Percentiles rank a stretch among this genome's conserved stretches.
Evolutionary conservation across 768 basidiomycete species (phyloP).

Genomic region (Neoboletus subvelutipes): DNA sequence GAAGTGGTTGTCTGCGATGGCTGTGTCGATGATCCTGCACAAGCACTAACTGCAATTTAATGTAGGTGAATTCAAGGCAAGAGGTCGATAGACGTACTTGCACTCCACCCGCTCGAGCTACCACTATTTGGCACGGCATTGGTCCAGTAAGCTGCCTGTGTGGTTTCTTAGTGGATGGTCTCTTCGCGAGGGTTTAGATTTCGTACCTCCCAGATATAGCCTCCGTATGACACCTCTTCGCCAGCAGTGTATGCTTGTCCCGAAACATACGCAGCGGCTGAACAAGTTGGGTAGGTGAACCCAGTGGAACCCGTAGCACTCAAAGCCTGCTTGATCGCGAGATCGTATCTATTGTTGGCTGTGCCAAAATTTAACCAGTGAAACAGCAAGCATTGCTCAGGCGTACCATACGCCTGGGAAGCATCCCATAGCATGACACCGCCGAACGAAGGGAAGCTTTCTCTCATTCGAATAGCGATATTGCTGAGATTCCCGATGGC

Average conservation of each 20-base stretch:
- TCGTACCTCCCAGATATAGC: slow-evolving; percentile 64
- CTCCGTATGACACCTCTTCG: slow-evolving; percentile 51
- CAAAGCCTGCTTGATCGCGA: slow-evolving; percentile 59
- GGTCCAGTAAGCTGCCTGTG: slow-evolving; percentile 62
- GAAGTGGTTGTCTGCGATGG: slow-evolving; percentile 17
- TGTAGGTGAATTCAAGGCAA: neutral
- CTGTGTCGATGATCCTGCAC: slow-evolving; percentile 12
- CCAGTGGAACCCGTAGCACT: slow-evolving; percentile 64
- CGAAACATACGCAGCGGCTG: slow-evolving; percentile 51
- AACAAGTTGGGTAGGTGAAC: slow-evolving; percentile 63
- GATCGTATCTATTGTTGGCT: slow-evolving; percentile 60
- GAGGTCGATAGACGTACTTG: slow-evolving; percentile 43
- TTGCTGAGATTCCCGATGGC: slow-evolving; percentile 31
- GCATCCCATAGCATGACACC: slow-evolving; percentile 48
- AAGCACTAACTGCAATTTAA: slow-evolving; percentile 22
- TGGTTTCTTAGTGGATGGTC: neutral
- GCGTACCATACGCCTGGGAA: slow-evolving; percentile 39
- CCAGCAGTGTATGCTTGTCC: slow-evolving; percentile 53
- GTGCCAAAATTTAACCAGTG: slow-evolving; percentile 7
- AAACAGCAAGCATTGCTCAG: neutral
- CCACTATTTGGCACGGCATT: slow-evolving; percentile 46
- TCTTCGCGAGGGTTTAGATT: neutral
- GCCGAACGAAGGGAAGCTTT: slow-evolving; percentile 43
- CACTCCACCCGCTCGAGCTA: slow-evolving; percentile 60
- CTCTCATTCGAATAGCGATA: slow-evolving; percentile 34